Evolutionary conservation across 179 eudicot species (phyloP).

Genomic region (Nepenthes alata): DNA sequence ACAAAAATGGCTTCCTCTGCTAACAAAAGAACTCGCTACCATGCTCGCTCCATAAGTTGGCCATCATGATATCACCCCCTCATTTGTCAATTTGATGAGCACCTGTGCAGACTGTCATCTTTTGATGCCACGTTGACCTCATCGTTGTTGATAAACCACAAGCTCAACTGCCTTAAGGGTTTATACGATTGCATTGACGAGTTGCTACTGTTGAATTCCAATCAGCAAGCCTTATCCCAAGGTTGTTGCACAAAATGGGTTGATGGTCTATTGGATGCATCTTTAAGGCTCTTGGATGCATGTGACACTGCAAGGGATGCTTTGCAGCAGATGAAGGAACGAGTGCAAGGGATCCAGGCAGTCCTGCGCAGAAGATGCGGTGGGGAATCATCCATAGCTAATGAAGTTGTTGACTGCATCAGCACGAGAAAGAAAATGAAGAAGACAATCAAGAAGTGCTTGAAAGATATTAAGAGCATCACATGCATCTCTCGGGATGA

Average conservation of each 20-base stretch:
- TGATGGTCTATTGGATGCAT: conserved; percentile 18
- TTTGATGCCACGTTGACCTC: too few relatives aligned
- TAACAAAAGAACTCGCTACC: too few relatives aligned
- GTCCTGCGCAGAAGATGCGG: conserved; percentile 23
- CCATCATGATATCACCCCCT: conserved; percentile 32
- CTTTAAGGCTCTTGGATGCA: conserved; percentile 25
- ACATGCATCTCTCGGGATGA: background rate
- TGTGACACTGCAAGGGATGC: conserved; percentile 25
- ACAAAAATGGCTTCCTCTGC: too few relatives aligned
- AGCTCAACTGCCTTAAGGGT: too few relatives aligned
- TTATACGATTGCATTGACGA: too few relatives aligned
- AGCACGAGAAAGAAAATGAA: conserved; percentile 10
- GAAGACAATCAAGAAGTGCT: conserved; percentile 19
- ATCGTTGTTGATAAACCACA: too few relatives aligned
- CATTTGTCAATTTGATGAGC: conserved; percentile 9
- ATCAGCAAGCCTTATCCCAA: too few relatives aligned
- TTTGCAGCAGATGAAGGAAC: conserved; percentile 16
- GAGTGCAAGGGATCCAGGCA: conserved; percentile 18
- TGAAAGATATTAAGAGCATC: conserved; percentile 14
- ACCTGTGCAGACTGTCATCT: too few relatives aligned
- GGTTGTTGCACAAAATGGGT: background rate
- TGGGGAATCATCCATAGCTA: conserved; percentile 12
- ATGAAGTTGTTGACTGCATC: conserved; percentile 12
- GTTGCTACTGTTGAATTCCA: too few relatives aligned
- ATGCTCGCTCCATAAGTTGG: conserved; percentile 39